These are phyloP conservation scores for Diospyros lotus DNA, from an alignment of 148 eudicot genomes.

Conservation along the genomic window DNA sequence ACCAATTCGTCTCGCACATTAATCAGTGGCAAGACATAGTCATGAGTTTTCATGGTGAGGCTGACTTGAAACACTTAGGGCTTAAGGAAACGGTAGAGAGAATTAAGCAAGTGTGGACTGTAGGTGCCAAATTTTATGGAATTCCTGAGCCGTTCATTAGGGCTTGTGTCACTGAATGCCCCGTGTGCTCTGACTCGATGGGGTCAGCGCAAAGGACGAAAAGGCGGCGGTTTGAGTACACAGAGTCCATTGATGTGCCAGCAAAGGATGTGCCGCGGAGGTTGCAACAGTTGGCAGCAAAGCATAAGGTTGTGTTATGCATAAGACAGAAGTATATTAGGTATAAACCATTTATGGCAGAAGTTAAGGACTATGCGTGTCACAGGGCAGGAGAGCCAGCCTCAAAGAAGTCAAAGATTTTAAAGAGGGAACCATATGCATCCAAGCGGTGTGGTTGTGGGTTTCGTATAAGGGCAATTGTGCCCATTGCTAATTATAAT, in stretches of 20 bases:
- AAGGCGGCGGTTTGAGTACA: constrained; percentile 83
- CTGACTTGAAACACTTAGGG: constrained; percentile 70
- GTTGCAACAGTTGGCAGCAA: constrained; percentile 70
- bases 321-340: constrained; percentile 95
- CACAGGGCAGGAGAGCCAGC: constrained; percentile 92
- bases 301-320: constrained; percentile 86
- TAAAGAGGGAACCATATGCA: constrained; percentile 91
- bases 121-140: constrained; percentile 93
- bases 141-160: constrained; percentile 88
- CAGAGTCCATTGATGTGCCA: constrained; percentile 79
- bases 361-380: constrained; percentile 96
- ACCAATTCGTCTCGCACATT: constrained; percentile 70
- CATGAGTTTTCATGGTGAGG: constrained; percentile 57
- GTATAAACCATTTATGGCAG: constrained; percentile 97
- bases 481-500: constrained; percentile 82
- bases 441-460: constrained; percentile 95
- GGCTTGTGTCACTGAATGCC: constrained; percentile 67
- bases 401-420: constrained; percentile 55
- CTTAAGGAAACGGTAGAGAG: constrained; percentile 77
- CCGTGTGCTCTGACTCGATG: constrained; percentile 47
- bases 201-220: constrained; percentile 41
- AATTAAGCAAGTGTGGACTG: constrained; percentile 88
- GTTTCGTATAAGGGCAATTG: constrained; percentile 90
- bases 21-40: constrained; percentile 93
- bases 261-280: constrained; percentile 70